Conservation (phyloP, 2,329 filamentous ascomycete genomes). For the Tolypocladium pustulatum region DNA sequence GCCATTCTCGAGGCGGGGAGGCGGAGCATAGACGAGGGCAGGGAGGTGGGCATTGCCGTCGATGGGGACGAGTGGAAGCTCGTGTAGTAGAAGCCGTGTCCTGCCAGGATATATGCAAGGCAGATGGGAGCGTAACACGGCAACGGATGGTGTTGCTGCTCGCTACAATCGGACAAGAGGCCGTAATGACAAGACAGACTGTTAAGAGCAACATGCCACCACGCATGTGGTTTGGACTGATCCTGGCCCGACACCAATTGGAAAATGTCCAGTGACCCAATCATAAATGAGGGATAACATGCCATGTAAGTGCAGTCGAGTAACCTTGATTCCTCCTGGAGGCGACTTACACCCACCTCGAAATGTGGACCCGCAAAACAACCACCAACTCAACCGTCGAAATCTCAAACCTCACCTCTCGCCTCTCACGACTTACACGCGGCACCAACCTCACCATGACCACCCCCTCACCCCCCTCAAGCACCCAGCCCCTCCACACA, state of each 20-base stretch:
- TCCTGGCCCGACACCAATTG: background rate
- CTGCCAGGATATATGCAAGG: too few relatives aligned
- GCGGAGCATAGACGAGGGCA: conserved; percentile 70
- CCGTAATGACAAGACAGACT: background rate
- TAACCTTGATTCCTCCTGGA: background rate
- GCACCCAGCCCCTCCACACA: conserved; percentile 16
- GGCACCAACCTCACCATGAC: background rate
- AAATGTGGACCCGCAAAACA: background rate
- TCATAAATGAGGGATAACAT: background rate
- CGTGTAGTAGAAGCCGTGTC: conserved; percentile 23
- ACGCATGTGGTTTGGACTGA: background rate
- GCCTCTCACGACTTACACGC: background rate
- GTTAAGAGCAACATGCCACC: background rate
- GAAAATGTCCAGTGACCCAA: background rate
- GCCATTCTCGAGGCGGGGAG: conserved; percentile 85
- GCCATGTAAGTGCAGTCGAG: background rate
- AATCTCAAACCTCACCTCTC: background rate
- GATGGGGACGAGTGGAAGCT: conserved; percentile 59
- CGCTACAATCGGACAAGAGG: too few relatives aligned
- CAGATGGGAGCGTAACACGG: background rate
- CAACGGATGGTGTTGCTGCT: background rate
- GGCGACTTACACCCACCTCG: background rate
- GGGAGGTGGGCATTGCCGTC: conserved; percentile 64
- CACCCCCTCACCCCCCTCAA: background rate
- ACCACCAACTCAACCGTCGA: background rate